phyloP scores from a whole-genome alignment of 176 grass and related monocot genomes.

The Poa pratensis region DNA sequence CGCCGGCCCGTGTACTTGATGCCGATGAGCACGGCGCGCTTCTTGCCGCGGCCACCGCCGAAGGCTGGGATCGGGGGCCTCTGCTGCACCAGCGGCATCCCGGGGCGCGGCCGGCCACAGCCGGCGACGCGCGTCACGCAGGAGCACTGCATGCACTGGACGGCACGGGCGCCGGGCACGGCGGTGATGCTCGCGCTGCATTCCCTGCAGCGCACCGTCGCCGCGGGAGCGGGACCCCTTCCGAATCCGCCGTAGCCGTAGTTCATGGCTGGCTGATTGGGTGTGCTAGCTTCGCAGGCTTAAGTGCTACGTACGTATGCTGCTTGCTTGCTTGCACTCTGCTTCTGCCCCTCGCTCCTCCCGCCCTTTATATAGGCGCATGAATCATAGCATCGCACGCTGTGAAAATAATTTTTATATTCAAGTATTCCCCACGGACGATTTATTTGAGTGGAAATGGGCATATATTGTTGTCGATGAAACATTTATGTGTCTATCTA shows the following conservation, averaged over 20 bases:
- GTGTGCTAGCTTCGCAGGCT: background rate
- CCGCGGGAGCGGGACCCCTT: background rate
- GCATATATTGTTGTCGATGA: conserved; percentile 31
- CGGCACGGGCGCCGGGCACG: conserved; percentile 32
- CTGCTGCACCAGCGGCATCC: background rate
- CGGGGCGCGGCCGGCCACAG: background rate
- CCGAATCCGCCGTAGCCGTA: background rate
- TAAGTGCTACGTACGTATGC: background rate
- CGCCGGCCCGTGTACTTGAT: conserved; percentile 58
- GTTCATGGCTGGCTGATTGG: conserved; percentile 28
- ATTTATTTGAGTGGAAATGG: conserved; percentile 17
- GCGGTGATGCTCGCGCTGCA: conserved; percentile 42
- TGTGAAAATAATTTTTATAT: background rate
- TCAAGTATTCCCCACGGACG: background rate
- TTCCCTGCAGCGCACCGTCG: conserved; percentile 40
- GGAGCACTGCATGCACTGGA: conserved; percentile 62
- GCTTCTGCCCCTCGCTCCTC: background rate
- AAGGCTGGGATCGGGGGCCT: conserved; percentile 26
- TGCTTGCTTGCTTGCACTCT: conserved; percentile 25
- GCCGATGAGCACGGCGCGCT: conserved; percentile 85
- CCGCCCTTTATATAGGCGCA: conserved; percentile 25
- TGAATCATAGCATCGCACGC: background rate
- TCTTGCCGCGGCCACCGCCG: conserved; percentile 59
- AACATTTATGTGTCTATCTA: background rate
- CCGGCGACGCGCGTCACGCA: conserved; percentile 49